Evolutionary conservation across 441 rosid genomes (phyloP).

Genomic region (Syzygium syzygioides): DNA sequence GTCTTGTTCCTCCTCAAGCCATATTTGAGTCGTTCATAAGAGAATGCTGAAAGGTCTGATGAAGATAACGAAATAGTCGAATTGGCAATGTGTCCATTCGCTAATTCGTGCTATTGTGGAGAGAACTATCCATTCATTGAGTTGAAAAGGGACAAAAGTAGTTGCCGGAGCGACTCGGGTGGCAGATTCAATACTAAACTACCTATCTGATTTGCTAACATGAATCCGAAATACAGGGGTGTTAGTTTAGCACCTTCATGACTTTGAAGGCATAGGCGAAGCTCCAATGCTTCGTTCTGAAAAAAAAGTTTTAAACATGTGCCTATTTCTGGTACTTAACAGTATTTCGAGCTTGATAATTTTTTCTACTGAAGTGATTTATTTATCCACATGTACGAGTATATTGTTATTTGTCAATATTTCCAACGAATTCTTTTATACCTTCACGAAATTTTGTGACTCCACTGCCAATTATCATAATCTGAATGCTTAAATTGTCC

Average conservation of each 20-base stretch:
- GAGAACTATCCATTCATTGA: neutral
- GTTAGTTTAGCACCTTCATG: neutral
- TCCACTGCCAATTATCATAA: accelerated
- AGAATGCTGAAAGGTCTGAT: neutral
- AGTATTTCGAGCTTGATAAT: no score
- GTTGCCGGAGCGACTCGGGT: neutral
- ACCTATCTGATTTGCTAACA: neutral
- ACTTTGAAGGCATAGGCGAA: neutral
- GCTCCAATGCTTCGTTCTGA: neutral
- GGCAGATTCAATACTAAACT: neutral
- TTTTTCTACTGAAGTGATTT: no score
- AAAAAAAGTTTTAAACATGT: no score
- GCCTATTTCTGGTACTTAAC: no score
- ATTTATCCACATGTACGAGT: no score
- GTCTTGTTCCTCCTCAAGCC: conserved; percentile 1
- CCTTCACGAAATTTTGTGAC: accelerated
- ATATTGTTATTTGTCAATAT: no score
- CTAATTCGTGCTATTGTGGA: neutral
- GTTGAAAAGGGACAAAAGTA: neutral
- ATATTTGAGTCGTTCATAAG: neutral
- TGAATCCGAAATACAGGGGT: neutral
- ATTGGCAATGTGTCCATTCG: neutral
- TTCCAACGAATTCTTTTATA: neutral
- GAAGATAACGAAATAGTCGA: neutral
- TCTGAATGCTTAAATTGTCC: accelerated